A percentile compares a stretch with the other conserved stretches of the same genome.
Evolutionary conservation across 352 stramenopile genomes (phyloP).

Genomic region (Globisporangium megalacanthum): DNA sequence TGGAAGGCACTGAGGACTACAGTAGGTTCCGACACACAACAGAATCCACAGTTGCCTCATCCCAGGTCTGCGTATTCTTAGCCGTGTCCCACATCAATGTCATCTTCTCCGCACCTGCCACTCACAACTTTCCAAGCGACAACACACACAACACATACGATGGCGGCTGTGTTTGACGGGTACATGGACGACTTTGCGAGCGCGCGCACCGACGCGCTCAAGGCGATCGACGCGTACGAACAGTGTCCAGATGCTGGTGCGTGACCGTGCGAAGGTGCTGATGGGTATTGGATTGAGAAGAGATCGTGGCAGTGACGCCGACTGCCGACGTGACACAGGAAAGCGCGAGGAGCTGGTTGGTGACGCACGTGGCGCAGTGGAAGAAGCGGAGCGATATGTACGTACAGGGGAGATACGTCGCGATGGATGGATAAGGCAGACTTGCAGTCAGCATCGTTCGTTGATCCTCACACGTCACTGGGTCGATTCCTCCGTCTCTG

Average conservation of each 20-base stretch:
- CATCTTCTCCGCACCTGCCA: background rate
- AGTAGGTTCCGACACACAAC: background rate
- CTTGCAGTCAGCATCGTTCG: background rate
- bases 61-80: background rate
- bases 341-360: slow-evolving; percentile 44
- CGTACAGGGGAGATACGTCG: background rate
- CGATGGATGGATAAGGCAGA: background rate
- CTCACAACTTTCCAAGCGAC: background rate
- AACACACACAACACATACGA: slow-evolving; percentile 1
- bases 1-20: no score
- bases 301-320: background rate
- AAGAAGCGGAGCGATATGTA: slow-evolving; percentile 78
- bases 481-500: background rate
- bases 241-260: slow-evolving; percentile 21
- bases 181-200: slow-evolving; percentile 52
- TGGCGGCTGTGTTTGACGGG: slow-evolving; percentile 33
- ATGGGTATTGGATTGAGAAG: no score
- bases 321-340: slow-evolving; percentile 6
- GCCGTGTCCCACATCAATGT: background rate
- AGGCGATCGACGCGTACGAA: slow-evolving; percentile 44
- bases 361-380: slow-evolving; percentile 35
- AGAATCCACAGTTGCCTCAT: background rate
- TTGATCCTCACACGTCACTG: background rate
- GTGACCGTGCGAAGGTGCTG: slow-evolving; percentile 9
- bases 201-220: slow-evolving; percentile 37